A percentile compares a stretch with the other conserved stretches of the same genome.
Conservation (phyloP, 306 rosid species). For the Glycine tomentella region DNA sequence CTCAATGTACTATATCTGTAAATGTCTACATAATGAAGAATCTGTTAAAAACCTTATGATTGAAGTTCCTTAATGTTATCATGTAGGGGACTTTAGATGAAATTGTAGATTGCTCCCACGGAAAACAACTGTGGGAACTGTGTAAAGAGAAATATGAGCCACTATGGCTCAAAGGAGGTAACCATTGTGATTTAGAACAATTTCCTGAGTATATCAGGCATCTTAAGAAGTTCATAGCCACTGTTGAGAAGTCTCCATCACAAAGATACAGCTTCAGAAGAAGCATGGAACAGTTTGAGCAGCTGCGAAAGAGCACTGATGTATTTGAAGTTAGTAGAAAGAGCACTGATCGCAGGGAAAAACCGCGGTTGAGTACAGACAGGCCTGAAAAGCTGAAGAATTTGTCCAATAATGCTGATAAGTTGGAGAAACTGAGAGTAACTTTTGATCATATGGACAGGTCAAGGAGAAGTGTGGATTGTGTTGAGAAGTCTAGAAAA, state of each 20-base stretch:
- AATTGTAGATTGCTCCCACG: slow-evolving; percentile 88
- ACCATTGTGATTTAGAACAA: slow-evolving; percentile 85
- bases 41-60: neutral
- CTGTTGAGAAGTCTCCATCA: slow-evolving; percentile 82
- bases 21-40: neutral
- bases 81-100: slow-evolving; percentile 83
- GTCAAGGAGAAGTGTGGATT: slow-evolving; percentile 85
- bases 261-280: slow-evolving; percentile 69
- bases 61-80: slow-evolving; percentile 25
- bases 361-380: slow-evolving; percentile 77
- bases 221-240: slow-evolving; percentile 78
- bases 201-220: slow-evolving; percentile 83
- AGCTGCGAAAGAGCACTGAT: slow-evolving; percentile 81
- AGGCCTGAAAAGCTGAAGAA: slow-evolving; percentile 74
- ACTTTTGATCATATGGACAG: slow-evolving; percentile 76
- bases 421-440: slow-evolving; percentile 60
- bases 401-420: slow-evolving; percentile 52
- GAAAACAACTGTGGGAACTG: slow-evolving; percentile 87
- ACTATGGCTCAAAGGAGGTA: slow-evolving; percentile 85
- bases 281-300: slow-evolving; percentile 81
- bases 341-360: slow-evolving; percentile 84
- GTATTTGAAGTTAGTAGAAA: slow-evolving; percentile 69
- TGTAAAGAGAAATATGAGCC: slow-evolving; percentile 89
- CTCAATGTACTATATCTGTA: neutral
- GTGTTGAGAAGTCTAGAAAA: slow-evolving; percentile 80